These are phyloP conservation scores for Psilocybe tampanensis DNA, from an alignment of 768 basidiomycete genomes.

Conservation along the genomic window DNA sequence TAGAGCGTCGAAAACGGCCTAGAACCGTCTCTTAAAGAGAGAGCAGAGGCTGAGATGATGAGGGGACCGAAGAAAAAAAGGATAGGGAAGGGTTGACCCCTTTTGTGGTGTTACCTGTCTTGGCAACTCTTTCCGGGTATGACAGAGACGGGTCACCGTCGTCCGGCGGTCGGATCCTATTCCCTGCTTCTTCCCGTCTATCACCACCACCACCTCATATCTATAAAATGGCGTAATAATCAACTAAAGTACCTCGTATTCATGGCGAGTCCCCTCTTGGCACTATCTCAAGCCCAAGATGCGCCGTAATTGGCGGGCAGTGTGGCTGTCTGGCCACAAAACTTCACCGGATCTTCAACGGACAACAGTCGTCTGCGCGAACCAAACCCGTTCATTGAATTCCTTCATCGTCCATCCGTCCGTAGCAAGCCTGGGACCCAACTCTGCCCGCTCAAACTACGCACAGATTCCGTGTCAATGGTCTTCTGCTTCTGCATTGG, in stretches of 20 bases:
- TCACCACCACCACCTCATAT: constrained; percentile 20
- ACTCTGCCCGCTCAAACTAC: too few relatives aligned
- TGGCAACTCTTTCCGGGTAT: constrained; percentile 18
- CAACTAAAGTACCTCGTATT: not conserved
- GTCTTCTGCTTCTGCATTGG: too few relatives aligned
- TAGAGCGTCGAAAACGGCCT: not conserved
- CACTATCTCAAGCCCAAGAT: too few relatives aligned
- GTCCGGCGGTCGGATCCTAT: constrained; percentile 18
- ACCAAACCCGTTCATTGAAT: too few relatives aligned
- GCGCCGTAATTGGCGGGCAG: too few relatives aligned
- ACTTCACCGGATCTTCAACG: too few relatives aligned
- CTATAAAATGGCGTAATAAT: not conserved
- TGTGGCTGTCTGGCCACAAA: too few relatives aligned
- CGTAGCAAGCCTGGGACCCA: too few relatives aligned
- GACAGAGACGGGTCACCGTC: constrained; percentile 16
- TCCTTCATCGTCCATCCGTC: too few relatives aligned
- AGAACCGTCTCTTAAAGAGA: not conserved
- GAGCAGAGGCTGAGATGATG: not conserved
- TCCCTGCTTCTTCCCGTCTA: constrained; percentile 15
- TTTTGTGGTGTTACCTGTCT: constrained; percentile 14
- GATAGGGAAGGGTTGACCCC: not conserved
- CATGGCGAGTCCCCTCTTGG: too few relatives aligned
- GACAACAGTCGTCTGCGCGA: too few relatives aligned
- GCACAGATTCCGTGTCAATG: too few relatives aligned
- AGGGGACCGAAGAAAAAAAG: constrained; percentile 8